Evolutionary conservation across 2,329 filamentous ascomycete genomes (phyloP), one percentile per base, ranked within the genome.

Genomic region (Hypoxylon sp.): DNA sequence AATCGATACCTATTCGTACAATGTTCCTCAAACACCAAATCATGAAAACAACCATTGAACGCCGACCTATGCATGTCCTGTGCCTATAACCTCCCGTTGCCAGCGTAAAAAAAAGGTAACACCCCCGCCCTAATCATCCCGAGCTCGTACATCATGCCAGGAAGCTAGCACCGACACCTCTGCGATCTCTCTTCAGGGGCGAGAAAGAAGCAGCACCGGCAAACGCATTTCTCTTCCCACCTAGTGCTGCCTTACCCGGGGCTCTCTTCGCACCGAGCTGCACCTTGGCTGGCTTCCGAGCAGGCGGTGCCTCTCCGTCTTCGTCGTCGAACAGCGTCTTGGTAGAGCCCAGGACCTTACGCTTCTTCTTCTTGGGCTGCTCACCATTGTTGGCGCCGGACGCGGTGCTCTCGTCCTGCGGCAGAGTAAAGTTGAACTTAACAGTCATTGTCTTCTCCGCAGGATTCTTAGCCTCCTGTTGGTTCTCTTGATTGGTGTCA

Each of bases 241-340:
- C 75, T 41, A 81, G 72, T 1, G 73, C 74, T 21, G 74, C 72
- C 63, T 77, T 76, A 8, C 64, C 65, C 10, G 54, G 20, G 17
- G 53, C 66, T 57, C 54, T 72, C 59, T 66, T 72, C 18, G 27
- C 60, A 51, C 63, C 65, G 5, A 66, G 55, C 37, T 62, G 66
- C 3, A 65, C 55, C 68, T 71, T 74, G 9, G 62, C 61, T 8
- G 69, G 69, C 48, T 72, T 66, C 46, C 65, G 65, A 5, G 63
- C 58, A 15, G 57, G 63, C 23, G 68, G 69, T 23, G 70, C 76
- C 58, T 84, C 84, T 9, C 74, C 85, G 4, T 79, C 81, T 7
- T 89, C 88, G 7, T 89, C 88, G 56, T 89, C 88, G 66, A 94
- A 91, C 4, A 95, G 71, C 2, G 86, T 90, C 62, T 86, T 85